Conservation (phyloP, 2,329 filamentous ascomycete genomes). For the Immersiporthe knoxdaviesiana region DNA sequence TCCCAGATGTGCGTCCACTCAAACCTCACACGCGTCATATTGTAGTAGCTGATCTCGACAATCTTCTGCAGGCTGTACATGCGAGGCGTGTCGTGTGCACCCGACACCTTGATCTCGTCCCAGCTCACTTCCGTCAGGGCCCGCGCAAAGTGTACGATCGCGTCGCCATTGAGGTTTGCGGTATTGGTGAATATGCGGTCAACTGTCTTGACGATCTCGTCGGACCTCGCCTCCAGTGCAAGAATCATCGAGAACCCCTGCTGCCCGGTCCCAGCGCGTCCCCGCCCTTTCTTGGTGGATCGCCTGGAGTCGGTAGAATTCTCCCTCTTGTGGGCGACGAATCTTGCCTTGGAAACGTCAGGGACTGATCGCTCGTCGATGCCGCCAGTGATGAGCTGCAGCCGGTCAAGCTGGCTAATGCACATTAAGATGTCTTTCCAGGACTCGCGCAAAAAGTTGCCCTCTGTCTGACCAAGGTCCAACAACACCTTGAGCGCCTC, state of each 20-base stretch:
- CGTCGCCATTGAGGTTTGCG: slow-evolving; percentile 87
- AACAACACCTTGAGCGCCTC: slow-evolving; percentile 91
- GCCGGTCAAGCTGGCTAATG: slow-evolving; percentile 91
- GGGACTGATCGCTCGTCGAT: slow-evolving; percentile 92
- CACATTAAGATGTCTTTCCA: slow-evolving; percentile 97
- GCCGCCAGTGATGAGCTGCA: slow-evolving; percentile 92
- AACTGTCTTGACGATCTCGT: slow-evolving; percentile 89
- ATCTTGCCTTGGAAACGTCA: slow-evolving; percentile 84
- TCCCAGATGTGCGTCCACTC: slow-evolving; percentile 99
- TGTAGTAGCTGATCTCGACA: slow-evolving; percentile 99
- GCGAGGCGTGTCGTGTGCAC: slow-evolving; percentile 90
- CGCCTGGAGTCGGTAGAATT: slow-evolving; percentile 63
- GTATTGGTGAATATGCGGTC: slow-evolving; percentile 98
- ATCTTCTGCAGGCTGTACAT: slow-evolving; percentile 98
- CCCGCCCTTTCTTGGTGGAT: slow-evolving; percentile 57
- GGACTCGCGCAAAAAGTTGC: slow-evolving; percentile 83
- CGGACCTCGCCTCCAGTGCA: slow-evolving; percentile 87
- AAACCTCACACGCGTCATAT: slow-evolving; percentile 97
- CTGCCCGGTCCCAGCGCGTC: slow-evolving; percentile 61
- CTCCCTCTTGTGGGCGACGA: slow-evolving; percentile 62
- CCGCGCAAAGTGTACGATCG: slow-evolving; percentile 92
- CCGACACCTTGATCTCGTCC: slow-evolving; percentile 98
- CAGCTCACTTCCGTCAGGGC: slow-evolving; percentile 95
- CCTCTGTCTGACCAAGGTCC: slow-evolving; percentile 90
- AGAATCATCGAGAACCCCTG: slow-evolving; percentile 76